phyloP scores from a whole-genome alignment of 176 grass and related monocot species.

The Stipa capillata region DNA sequence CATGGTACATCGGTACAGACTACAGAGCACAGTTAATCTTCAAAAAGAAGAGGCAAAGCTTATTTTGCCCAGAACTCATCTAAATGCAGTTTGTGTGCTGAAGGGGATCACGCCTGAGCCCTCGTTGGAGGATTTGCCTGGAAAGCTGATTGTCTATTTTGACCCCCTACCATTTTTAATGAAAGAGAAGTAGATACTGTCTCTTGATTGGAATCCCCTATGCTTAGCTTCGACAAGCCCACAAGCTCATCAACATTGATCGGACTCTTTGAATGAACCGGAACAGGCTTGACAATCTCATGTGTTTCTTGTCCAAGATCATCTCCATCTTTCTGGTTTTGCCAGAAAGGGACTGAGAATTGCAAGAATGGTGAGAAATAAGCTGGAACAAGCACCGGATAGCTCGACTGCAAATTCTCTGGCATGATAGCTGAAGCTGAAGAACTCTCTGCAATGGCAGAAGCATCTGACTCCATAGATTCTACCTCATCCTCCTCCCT shows the following conservation, averaged over 20 bases:
- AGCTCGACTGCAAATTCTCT: conserved; percentile 59
- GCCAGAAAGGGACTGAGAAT: conserved; percentile 74
- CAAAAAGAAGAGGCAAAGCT: conserved; percentile 34
- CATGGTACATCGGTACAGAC: conserved; percentile 40
- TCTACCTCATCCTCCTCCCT: conserved; percentile 56
- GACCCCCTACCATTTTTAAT: conserved; percentile 59
- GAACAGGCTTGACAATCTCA: conserved; percentile 83
- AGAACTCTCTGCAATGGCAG: conserved; percentile 40
- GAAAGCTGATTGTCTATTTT: conserved; percentile 89
- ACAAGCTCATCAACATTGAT: conserved; percentile 96
- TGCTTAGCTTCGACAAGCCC: conserved; percentile 85
- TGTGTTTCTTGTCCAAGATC: conserved; percentile 51
- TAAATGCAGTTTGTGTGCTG: conserved; percentile 34
- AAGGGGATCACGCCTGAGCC: conserved; percentile 65
- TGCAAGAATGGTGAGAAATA: conserved; percentile 82
- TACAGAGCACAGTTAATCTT: conserved; percentile 36
- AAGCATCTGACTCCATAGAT: conserved; percentile 74
- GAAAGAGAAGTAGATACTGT: conserved; percentile 62
- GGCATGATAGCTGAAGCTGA: conserved; percentile 22
- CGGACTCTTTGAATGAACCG: conserved; percentile 70
- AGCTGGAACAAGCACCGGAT: conserved; percentile 66
- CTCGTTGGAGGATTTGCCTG: conserved; percentile 81
- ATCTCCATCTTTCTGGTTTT: conserved; percentile 39
- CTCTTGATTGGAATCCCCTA: conserved; percentile 46
- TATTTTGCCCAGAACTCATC: conserved; percentile 41